Evolutionary conservation across 1,284 basidiomycete species (phyloP), one percentile per base, ranked within the genome.

Genomic region (Vanrija pseudolonga): DNA sequence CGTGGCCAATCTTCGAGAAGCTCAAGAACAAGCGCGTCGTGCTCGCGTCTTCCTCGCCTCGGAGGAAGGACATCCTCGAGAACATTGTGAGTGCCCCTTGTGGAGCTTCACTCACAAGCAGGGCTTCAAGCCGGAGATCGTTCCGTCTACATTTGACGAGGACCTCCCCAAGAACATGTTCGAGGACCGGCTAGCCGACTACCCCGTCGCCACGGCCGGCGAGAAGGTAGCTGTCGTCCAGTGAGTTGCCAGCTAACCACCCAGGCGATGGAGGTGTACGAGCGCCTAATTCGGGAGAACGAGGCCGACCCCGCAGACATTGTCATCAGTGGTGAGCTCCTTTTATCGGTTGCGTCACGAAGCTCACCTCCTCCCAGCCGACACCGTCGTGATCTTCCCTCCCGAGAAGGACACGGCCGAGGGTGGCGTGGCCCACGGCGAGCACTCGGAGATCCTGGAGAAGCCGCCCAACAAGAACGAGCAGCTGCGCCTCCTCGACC

Each of bases 231-330:
- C 28, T 38, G 12, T n/a, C 2, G 20, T 12, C 3, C n/a, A n/a
- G n/a, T 19, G 9, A 9, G 3, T 4, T 5, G 9, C 18, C 2
- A 26, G 48, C 48, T 46, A 6, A 50, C 22, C n/a, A n/a, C 22
- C 11, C 57, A 81, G 79, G 93, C 88, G 0, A 83, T 92, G 8
- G 89, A 95, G 67, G 92, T 95, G n/a, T 96, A 96, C 67, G 79
- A 90, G 72, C 81, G 86, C 32, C 77, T 96, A 22, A 86, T 95
- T 51, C 72, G 62, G 50, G 78, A 84, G 53, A 75, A 88, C 61
- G 88, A 89, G 8, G 85, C 90, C 19, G 84, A 95, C 68, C 82
- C 90, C 1, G 93, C 94, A 3, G 94, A 98, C 75, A 82, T 98
- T 22, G 92, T 98, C 44, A 97, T 98, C 61, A 87, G 84, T 59